Base-by-base conservation (phyloP, 2,329 filamentous ascomycete genomes). In the Talaromyces sp. region DNA sequence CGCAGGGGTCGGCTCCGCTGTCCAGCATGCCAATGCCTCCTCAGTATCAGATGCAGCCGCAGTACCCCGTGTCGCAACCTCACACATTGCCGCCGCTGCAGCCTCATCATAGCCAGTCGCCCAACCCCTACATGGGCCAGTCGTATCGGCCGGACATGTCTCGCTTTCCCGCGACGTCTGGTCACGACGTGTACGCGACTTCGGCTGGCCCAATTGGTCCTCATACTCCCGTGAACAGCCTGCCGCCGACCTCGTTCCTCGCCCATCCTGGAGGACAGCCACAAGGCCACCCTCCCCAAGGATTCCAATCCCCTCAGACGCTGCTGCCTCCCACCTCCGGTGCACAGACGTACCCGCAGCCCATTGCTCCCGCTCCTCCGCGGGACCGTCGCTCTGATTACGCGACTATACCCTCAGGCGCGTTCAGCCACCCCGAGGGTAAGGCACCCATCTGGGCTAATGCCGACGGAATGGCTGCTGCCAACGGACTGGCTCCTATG, bases 361-460 rank as follows among this genome's bases (percentile, higher is more conserved):
- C 88, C 35, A 90, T 91, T 70, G 89, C 89, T 50, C 88, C 89
- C 17, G 89, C 89, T 48, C 88, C 88, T 48, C 77, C 77, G 57
- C 77, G 77, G 61, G 76, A 79, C 62, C 74, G 74, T 55, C 71
- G 79, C 76, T 54, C 77, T 74, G 62, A 84, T 77, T 70, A 89
- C 66, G 85, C 87, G 57, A 86, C 87, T n/a, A 87, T 91, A 82
- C 88, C 88, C 14, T 83, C 87, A 1, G 84, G 85, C 66, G 87
- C 86, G 7, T 89, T 88, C 68, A 84, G 81, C 57, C 73, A 72
- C 65, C 69, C 83, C 80, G 71, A 81, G 79, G 66, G 78, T 79
- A 66, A 82, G 84, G 67, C 74, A 83, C 62, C 80, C 79, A 61
- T 85, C 85, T 79, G 75, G 74, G 70, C 77, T 63, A 70, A 68